Conservation (phyloP, 1,284 basidiomycete species). For the Ganoderma leucocontextum region DNA sequence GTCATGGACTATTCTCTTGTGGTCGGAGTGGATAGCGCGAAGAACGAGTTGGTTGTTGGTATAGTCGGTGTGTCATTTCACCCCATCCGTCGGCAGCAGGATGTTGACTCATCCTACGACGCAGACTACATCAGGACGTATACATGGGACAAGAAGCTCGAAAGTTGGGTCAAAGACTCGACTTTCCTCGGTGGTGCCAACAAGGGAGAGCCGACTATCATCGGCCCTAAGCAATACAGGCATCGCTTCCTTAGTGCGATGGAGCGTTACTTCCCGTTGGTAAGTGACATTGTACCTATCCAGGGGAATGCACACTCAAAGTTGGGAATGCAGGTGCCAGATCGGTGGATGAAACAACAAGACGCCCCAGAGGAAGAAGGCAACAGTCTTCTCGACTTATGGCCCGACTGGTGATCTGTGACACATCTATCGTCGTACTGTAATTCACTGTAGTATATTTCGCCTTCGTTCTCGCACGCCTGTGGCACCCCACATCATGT, state of each 20-base stretch:
- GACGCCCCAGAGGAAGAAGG: constrained; percentile 80
- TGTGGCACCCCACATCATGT: constrained; percentile 49
- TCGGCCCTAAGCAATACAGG: constrained; percentile 87
- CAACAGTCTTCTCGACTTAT: constrained; percentile 57
- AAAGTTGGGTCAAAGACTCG: constrained; percentile 97
- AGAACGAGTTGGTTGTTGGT: constrained; percentile 91
- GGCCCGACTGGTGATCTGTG: constrained; percentile 57
- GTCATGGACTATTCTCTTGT: constrained; percentile 99
- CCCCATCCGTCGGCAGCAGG: constrained; percentile 21
- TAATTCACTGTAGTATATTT: constrained; percentile 13
- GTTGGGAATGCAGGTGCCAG: constrained; percentile 64
- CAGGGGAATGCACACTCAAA: background rate
- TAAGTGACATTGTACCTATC: constrained; percentile 44
- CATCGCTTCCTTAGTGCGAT: constrained; percentile 91
- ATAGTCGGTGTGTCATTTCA: constrained; percentile 80
- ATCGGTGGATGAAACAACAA: constrained; percentile 87
- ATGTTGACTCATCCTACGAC: constrained; percentile 2
- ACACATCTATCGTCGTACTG: constrained; percentile 17
- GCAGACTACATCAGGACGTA: constrained; percentile 93
- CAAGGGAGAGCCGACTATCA: constrained; percentile 91
- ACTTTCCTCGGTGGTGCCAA: constrained; percentile 84
- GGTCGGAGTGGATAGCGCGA: constrained; percentile 88
- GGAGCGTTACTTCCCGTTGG: constrained; percentile 91
- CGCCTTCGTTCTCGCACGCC: constrained; percentile 48
- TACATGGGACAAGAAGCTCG: constrained; percentile 98